Conservation (phyloP, 1,139 yeast species). For the Hemisphaericaspora lyxosophila region DNA sequence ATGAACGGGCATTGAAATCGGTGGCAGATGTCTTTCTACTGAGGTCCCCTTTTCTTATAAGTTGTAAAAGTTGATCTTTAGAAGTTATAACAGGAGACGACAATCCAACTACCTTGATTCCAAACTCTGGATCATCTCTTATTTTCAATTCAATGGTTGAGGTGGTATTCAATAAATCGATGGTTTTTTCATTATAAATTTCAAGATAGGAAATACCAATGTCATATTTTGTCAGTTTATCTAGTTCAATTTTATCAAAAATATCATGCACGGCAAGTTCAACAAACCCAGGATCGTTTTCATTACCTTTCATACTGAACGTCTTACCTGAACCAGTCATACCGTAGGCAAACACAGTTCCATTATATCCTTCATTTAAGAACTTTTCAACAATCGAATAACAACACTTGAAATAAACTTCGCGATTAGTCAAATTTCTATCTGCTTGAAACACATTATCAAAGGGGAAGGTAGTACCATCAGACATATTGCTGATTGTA, state of each 20-base stretch:
- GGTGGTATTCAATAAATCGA: constrained; percentile 51
- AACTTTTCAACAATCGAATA: constrained; percentile 63
- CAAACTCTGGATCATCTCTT: constrained; percentile 71
- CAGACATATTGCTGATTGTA: constrained; percentile 49
- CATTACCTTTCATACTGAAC: constrained; percentile 80
- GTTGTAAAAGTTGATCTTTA: constrained; percentile 58
- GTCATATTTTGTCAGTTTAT: constrained; percentile 31
- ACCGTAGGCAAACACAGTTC: constrained; percentile 90
- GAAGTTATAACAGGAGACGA: constrained; percentile 56
- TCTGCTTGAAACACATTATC: constrained; percentile 70
- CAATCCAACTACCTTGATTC: constrained; percentile 78
- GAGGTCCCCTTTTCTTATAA: constrained; percentile 68
- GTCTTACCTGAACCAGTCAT: constrained; percentile 98
- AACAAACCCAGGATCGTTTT: constrained; percentile 72
- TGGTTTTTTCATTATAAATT: constrained; percentile 83
- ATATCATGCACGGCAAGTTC: constrained; percentile 70
- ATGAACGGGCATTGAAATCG: constrained; percentile 80
- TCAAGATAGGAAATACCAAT: constrained; percentile 76
- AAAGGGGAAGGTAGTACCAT: constrained; percentile 59
- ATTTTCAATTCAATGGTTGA: constrained; percentile 55
- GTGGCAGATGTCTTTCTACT: constrained; percentile 84
- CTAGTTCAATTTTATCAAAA: constrained; percentile 48
- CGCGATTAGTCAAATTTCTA: constrained; percentile 44
- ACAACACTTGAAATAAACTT: constrained; percentile 64
- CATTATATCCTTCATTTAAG: constrained; percentile 73